These are phyloP conservation scores for Annulohypoxylon maeteangense DNA, from an alignment of 495 filamentous ascomycete genomes.

Conservation along the genomic window DNA sequence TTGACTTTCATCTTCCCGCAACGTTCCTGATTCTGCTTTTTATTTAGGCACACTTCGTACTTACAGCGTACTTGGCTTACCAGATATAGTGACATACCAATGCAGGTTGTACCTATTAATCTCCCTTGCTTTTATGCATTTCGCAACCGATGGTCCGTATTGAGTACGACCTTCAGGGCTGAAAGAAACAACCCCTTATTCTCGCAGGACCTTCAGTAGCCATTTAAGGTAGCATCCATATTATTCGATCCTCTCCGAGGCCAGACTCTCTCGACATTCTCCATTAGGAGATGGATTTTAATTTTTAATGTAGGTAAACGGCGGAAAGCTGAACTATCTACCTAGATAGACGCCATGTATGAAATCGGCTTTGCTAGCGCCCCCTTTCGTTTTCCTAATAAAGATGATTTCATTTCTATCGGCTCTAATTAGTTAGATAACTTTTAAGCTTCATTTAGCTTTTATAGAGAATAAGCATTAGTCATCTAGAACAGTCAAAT, in stretches of 20 bases:
- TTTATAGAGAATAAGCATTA: not conserved
- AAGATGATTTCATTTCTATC: slow-evolving; percentile 3
- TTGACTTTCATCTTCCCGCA: slow-evolving; percentile 6
- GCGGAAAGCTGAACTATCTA: slow-evolving; percentile 10
- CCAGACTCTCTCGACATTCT: not conserved
- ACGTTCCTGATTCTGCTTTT: slow-evolving; percentile 24
- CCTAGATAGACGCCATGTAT: not conserved
- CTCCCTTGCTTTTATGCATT: slow-evolving; percentile 41
- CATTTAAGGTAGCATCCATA: slow-evolving; percentile 12
- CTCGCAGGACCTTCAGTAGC: slow-evolving; percentile 28
- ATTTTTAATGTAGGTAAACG: not conserved
- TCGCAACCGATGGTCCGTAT: slow-evolving; percentile 13
- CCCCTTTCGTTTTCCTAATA: slow-evolving; percentile 13
- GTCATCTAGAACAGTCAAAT: not conserved
- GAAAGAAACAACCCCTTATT: slow-evolving; percentile 30
- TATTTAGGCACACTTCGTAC: not conserved
- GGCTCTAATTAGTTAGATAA: slow-evolving; percentile 13
- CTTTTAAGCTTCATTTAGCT: not conserved
- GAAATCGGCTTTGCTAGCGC: not conserved
- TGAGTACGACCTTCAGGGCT: not conserved
- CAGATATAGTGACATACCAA: not conserved
- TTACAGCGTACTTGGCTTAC: not conserved
- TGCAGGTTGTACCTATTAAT: slow-evolving; percentile 27
- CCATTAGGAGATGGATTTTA: not conserved
- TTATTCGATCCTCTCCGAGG: slow-evolving; percentile 2